Conservation (phyloP, 1,139 yeast species). For the Saccharomyces pastorianus region DNA sequence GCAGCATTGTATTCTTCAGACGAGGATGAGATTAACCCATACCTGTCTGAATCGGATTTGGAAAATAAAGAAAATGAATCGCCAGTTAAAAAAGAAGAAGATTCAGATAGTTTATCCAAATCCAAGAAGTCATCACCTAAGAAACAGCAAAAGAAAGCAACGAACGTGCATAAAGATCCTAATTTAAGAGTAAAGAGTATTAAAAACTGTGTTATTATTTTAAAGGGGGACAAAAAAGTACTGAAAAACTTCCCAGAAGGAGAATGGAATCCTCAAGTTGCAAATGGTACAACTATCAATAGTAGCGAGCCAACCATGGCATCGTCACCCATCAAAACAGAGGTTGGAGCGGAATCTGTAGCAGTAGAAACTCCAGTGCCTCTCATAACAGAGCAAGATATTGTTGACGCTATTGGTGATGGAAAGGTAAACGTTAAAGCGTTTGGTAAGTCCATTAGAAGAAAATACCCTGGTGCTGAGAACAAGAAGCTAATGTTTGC, state of each 20-base stretch:
- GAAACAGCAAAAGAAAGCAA: conserved; percentile 12
- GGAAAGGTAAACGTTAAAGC: conserved; percentile 44
- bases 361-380: conserved; percentile 24
- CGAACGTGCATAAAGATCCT: conserved; percentile 21
- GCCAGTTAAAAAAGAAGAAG: conserved; percentile 40
- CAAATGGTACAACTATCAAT: conserved; percentile 29
- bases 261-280: conserved; percentile 71
- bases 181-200: conserved; percentile 42
- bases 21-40: conserved; percentile 69
- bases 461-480: conserved; percentile 56
- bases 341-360: conserved; percentile 12
- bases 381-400: conserved; percentile 60
- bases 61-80: conserved; percentile 49
- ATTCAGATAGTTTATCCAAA: conserved; percentile 29
- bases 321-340: conserved; percentile 7
- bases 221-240: conserved; percentile 56
- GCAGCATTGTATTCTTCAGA: conserved; percentile 85
- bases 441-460: conserved; percentile 50
- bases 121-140: conserved; percentile 24
- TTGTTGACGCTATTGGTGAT: conserved; percentile 47
- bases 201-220: conserved; percentile 58
- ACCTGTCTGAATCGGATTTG: conserved; percentile 62
- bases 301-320: conserved; percentile 11
- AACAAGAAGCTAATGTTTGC: conserved; percentile 61
- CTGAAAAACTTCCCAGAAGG: conserved; percentile 68